These are phyloP conservation scores for Tetragonia tetragonoides DNA, from an alignment of 148 eudicot genomes.

Conservation along the genomic window DNA sequence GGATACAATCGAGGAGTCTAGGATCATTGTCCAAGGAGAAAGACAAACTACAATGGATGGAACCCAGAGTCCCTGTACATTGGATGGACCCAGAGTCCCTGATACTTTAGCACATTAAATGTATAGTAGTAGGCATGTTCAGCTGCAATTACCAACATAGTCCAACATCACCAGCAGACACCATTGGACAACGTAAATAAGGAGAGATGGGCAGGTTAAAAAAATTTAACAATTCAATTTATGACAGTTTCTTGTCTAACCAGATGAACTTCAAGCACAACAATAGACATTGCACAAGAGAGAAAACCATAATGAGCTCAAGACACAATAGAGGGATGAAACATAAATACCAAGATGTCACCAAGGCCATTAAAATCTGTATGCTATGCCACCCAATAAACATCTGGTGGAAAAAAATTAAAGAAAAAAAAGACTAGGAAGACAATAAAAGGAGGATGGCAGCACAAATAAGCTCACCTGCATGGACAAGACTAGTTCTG, in stretches of 20 bases:
- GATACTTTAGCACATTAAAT: no score
- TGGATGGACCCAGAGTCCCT: no score
- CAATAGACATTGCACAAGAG: background rate
- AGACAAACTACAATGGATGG: no score
- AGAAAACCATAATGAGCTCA: background rate
- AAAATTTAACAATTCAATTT: background rate
- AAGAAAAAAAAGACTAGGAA: background rate
- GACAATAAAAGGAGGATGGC: background rate
- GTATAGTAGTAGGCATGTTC: no score
- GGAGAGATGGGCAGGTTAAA: background rate
- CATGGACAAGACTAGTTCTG: constrained; percentile 75
- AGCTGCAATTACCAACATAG: no score
- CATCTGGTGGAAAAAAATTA: constrained; percentile 1
- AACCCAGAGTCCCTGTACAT: no score
- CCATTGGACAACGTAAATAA: background rate
- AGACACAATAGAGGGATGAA: background rate
- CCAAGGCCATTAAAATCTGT: background rate
- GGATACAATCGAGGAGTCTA: no score
- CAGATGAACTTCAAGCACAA: background rate
- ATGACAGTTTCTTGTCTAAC: background rate
- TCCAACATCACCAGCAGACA: no score
- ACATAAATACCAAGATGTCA: background rate
- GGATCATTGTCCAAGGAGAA: no score
- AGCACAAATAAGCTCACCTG: constrained; percentile 44
- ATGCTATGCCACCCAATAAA: background rate